Conservation (phyloP, 208 protist genomes). For the Crithidia brevicula region DNA sequence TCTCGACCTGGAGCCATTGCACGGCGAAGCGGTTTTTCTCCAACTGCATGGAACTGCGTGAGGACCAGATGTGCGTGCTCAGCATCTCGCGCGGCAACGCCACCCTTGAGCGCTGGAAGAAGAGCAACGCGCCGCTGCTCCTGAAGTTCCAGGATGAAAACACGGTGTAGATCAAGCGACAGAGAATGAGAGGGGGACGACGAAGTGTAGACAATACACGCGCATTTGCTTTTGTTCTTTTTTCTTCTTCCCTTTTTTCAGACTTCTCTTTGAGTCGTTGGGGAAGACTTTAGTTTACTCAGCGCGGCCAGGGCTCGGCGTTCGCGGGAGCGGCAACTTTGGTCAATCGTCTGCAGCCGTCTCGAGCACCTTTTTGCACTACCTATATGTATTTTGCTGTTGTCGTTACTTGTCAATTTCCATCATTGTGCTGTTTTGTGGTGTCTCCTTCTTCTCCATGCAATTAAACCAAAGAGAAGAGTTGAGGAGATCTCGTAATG, state of each 20-base stretch:
- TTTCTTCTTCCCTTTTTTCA: conserved; percentile 4
- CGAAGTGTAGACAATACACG: not conserved
- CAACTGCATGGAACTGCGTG: conserved; percentile 70
- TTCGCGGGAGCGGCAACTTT: no score
- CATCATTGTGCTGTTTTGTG: no score
- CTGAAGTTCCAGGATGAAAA: conserved; percentile 38
- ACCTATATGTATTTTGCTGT: no score
- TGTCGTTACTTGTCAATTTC: no score
- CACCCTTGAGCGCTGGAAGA: conserved; percentile 54
- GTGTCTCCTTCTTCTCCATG: no score
- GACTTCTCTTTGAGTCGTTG: no score
- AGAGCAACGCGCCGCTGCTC: conserved; percentile 33
- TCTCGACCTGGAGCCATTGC: conserved; percentile 69
- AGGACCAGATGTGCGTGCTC: conserved; percentile 54
- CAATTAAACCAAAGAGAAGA: no score
- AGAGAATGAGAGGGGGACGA: not conserved
- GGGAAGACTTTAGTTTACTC: no score
- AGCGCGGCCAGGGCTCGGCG: no score
- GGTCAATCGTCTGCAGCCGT: no score
- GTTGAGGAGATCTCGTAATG: no score
- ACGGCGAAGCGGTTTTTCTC: conserved; percentile 79
- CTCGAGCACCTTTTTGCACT: no score
- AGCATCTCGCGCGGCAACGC: conserved; percentile 40
- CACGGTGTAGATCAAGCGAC: conserved; percentile 18
- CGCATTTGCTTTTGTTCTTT: conserved; percentile 7